A percentile compares a stretch with the other conserved stretches of the same genome.
These are phyloP conservation scores for Mycosphaerella arachidis DNA, from an alignment of 2,329 filamentous ascomycete species.

Conservation along the genomic window DNA sequence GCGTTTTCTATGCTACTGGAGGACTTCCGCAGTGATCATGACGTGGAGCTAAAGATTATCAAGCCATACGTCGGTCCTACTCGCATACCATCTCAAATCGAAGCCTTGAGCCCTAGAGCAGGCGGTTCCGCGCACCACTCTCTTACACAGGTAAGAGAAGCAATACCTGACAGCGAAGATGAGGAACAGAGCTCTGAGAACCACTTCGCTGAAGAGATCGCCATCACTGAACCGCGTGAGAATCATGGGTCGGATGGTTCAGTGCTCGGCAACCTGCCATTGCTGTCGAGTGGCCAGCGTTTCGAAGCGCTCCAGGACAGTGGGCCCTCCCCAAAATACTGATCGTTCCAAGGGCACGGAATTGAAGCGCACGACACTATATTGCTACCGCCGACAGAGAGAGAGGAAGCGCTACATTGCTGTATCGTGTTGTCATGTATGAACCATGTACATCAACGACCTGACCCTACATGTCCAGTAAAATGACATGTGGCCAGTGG, in stretches of 20 bases:
- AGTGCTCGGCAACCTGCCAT: background rate
- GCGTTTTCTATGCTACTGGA: constrained; percentile 6
- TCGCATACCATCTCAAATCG: too few species aligned
- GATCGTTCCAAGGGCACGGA: too few species aligned
- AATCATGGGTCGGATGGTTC: background rate
- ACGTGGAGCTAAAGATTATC: constrained; percentile 1
- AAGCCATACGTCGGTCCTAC: constrained; percentile 8
- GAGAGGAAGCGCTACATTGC: background rate
- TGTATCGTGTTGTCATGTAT: background rate
- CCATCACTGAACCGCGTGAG: background rate
- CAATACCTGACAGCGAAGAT: background rate
- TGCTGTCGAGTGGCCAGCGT: background rate
- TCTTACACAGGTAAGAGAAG: too few species aligned
- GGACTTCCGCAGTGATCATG: background rate
- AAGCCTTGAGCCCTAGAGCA: too few species aligned
- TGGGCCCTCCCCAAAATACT: too few species aligned
- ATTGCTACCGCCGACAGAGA: background rate
- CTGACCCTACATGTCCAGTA: background rate
- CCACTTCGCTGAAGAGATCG: background rate
- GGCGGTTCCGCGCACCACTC: too few species aligned
- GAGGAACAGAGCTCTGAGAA: background rate
- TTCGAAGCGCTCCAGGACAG: too few species aligned
- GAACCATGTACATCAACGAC: background rate
- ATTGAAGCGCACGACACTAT: background rate
- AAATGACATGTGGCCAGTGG: background rate